phyloP scores from a whole-genome alignment of 768 basidiomycete genomes.

The Suillus bovinus region DNA sequence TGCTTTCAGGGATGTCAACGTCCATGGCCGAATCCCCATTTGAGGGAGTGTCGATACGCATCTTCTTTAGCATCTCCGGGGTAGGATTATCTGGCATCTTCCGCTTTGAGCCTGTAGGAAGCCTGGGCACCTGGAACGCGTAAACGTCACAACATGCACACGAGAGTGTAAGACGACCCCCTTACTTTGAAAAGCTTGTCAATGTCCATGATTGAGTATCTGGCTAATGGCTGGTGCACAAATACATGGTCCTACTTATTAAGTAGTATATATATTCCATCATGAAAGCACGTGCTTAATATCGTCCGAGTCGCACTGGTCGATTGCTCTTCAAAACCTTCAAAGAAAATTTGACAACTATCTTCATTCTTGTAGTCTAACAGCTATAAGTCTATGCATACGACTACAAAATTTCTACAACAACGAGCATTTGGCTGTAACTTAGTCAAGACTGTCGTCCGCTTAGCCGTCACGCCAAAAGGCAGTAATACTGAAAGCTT shows the following conservation, averaged over 20 bases:
- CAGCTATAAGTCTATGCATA: not conserved
- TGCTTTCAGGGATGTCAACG: constrained; percentile 8
- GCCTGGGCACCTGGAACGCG: constrained; percentile 57
- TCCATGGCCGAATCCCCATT: constrained; percentile 10
- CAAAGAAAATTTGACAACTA: not conserved
- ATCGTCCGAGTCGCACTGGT: not conserved
- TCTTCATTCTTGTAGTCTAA: not conserved
- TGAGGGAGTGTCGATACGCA: constrained; percentile 52
- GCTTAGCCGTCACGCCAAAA: too few relatives aligned
- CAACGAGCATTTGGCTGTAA: not conserved
- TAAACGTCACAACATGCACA: constrained; percentile 6
- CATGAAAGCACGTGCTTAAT: not conserved
- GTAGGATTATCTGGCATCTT: constrained; percentile 77
- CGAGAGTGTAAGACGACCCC: not conserved
- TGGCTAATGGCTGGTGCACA: not conserved
- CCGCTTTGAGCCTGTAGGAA: constrained; percentile 66
- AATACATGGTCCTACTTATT: constrained; percentile 7
- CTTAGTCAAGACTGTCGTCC: too few relatives aligned
- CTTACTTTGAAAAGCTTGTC: constrained; percentile 51
- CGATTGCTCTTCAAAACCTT: not conserved
- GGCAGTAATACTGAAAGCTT: too few relatives aligned
- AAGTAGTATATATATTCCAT: not conserved
- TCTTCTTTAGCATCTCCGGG: constrained; percentile 80
- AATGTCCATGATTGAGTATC: constrained; percentile 41
- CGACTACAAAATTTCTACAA: not conserved